phyloP scores from a whole-genome alignment of 1,284 basidiomycete genomes.

The Megacollybia platyphylla region DNA sequence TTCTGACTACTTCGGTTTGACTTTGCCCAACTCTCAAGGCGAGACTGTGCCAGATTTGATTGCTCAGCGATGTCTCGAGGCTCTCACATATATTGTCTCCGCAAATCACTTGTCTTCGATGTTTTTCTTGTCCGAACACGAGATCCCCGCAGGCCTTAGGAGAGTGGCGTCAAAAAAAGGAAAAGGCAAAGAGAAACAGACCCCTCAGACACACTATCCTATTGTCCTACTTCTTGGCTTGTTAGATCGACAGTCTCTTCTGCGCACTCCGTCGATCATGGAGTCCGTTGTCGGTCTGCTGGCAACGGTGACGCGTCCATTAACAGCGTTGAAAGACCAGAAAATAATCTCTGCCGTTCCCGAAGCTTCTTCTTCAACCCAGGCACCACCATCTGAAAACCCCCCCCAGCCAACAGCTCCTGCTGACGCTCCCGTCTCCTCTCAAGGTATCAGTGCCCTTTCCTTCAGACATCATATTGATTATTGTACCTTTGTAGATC shows the following conservation, averaged over 20 bases:
- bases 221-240: slow-evolving; percentile 80
- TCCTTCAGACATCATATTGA: too few relatives aligned
- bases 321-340: slow-evolving; percentile 48
- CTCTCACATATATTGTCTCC: slow-evolving; percentile 74
- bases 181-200: slow-evolving; percentile 84
- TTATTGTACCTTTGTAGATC: background rate
- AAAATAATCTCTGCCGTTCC: slow-evolving; percentile 20
- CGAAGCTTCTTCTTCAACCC: slow-evolving; percentile 9
- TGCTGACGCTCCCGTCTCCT: slow-evolving; percentile 11
- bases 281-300: slow-evolving; percentile 82
- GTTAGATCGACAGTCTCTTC: slow-evolving; percentile 73
- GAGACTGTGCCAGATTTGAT: slow-evolving; percentile 86
- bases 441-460: slow-evolving; percentile 6
- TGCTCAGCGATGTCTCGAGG: slow-evolving; percentile 87
- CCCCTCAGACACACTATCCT: slow-evolving; percentile 76
- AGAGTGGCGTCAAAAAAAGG: slow-evolving; percentile 68
- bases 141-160: slow-evolving; percentile 66
- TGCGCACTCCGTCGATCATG: slow-evolving; percentile 82
- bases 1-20: slow-evolving; percentile 38
- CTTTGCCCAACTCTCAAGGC: slow-evolving; percentile 55
- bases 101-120: slow-evolving; percentile 74
- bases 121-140: slow-evolving; percentile 93
- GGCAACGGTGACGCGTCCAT: slow-evolving; percentile 75
- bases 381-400: slow-evolving; percentile 8
- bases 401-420: slow-evolving; percentile 5